A percentile compares a stretch with the other conserved stretches of the same genome.
Evolutionary conservation across 768 basidiomycete genomes (phyloP).

Genomic region (Grammothele lineata): DNA sequence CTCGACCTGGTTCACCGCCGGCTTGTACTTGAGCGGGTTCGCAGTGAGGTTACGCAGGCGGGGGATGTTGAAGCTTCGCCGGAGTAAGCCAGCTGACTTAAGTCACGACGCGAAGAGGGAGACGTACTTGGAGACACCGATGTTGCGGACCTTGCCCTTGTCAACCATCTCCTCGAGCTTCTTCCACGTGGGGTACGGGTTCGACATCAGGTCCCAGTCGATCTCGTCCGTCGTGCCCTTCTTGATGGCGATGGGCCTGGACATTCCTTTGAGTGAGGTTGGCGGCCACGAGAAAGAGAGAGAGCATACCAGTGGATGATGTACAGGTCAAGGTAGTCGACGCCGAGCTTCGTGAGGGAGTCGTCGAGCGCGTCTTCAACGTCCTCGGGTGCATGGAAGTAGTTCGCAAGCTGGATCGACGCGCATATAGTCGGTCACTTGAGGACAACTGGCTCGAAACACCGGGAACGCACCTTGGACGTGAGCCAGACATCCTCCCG

Average conservation of each 20-base stretch:
- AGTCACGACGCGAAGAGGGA: not conserved
- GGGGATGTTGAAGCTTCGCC: slow-evolving; percentile 55
- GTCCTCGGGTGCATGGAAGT: slow-evolving; percentile 69
- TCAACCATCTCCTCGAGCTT: slow-evolving; percentile 75
- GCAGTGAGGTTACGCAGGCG: slow-evolving; percentile 61
- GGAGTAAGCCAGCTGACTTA: not conserved
- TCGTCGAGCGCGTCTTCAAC: slow-evolving; percentile 66
- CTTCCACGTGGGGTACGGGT: slow-evolving; percentile 78
- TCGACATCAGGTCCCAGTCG: slow-evolving; percentile 53
- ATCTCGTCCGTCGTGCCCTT: slow-evolving; percentile 44
- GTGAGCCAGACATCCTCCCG: slow-evolving; percentile 68
- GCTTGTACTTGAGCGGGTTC: slow-evolving; percentile 53
- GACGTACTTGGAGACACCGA: slow-evolving; percentile 77
- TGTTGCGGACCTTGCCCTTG: slow-evolving; percentile 73
- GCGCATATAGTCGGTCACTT: no score
- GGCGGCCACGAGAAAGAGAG: not conserved
- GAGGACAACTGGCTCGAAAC: no score
- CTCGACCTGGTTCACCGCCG: slow-evolving; percentile 78
- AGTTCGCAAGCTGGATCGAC: slow-evolving; percentile 73
- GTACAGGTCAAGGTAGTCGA: slow-evolving; percentile 76
- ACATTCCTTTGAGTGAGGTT: not conserved
- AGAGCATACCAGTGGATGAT: slow-evolving; percentile 72
- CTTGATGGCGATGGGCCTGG: slow-evolving; percentile 66
- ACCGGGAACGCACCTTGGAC: slow-evolving; percentile 37
- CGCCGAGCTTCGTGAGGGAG: slow-evolving; percentile 54